Evolutionary conservation across 2,329 filamentous ascomycete genomes (phyloP), one percentile per base, ranked within the genome.

Genomic region (Zymoseptoria crescenta): DNA sequence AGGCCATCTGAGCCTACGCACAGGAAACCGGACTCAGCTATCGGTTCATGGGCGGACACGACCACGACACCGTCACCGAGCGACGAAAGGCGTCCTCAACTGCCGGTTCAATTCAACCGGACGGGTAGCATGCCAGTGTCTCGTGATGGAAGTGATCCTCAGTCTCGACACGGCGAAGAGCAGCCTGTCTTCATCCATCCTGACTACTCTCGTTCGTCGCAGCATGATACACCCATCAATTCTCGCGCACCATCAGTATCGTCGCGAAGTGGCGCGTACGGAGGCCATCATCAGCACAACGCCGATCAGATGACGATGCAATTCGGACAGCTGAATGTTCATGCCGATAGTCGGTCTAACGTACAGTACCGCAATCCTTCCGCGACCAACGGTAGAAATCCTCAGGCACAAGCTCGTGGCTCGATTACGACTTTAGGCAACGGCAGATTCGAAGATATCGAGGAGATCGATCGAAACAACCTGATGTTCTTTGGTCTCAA

Each of bases 131-230:
- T 74, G 53, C 73, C 76, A 19, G 70, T 75, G 3, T 80, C 82
- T n/a, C 77, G 81, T 60, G 83, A 84, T 59, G 73, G 76, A 49
- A 83, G 78, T 69, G 73, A 83, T 52, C 81, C 83, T 51, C 78
- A 83, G 1, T 84, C 83, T 41, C 78, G 81, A 53, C 79, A 83
- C 57, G 74, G 76, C 9, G 74, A 74, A 16, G 74, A 79, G 52
- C 70, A 72, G 24, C 63, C 71, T 5, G 69, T 70, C 30, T 75
- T 72, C 54, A 56, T 59, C 9, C 58, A 56, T 4, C 55, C 63
- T 1, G 64, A 67, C 28, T 64, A 65, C 52, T 56, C 63, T n/a
- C 56, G 55, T 19, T 49, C 57, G 9, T 60, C 64, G 13, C 64
- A 68, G 35, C 59, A 63, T 8, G 53, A 56, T 3, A 68, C 64